These are phyloP conservation scores for Cystobasidium slooffiae DNA, from an alignment of 1,284 basidiomycete species.

Conservation along the genomic window DNA sequence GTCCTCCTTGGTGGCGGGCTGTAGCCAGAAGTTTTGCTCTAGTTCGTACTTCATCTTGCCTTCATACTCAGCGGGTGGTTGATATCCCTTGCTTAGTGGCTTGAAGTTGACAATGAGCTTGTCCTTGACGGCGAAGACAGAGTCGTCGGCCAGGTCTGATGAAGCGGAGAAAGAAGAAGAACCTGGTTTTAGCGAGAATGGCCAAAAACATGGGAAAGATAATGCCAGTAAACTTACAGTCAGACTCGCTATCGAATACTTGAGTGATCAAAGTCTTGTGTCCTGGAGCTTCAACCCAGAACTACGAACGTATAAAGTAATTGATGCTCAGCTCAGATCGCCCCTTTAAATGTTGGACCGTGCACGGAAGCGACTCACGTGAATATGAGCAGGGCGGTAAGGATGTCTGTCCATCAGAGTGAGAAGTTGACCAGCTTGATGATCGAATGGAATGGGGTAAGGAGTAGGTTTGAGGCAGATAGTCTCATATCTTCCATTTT, in stretches of 20 bases:
- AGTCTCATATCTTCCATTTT: conserved; percentile 54
- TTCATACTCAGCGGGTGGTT: conserved; percentile 47
- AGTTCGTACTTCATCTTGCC: conserved; percentile 50
- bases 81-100: conserved; percentile 39
- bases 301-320: conserved; percentile 49
- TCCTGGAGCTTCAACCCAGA: conserved; percentile 52
- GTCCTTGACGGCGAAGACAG: conserved; percentile 59
- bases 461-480: conserved; percentile 56
- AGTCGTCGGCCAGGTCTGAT: conserved; percentile 56
- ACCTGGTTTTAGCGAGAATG: not conserved
- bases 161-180: not conserved
- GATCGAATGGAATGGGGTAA: conserved; percentile 59
- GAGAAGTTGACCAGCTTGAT: conserved; percentile 56
- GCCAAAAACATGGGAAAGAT: not conserved
- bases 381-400: conserved; percentile 58
- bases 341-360: too few relatives aligned
- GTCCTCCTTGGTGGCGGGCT: conserved; percentile 6
- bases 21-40: conserved; percentile 53
- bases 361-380: conserved; percentile 45
- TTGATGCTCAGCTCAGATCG: not conserved
- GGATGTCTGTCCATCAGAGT: conserved; percentile 57
- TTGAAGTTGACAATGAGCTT: conserved; percentile 55
- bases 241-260: conserved; percentile 56
- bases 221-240: conserved; percentile 45
- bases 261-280: conserved; percentile 55